Evolutionary conservation across 257 asterid genomes (phyloP).

Genomic region (Solanum etuberosum): DNA sequence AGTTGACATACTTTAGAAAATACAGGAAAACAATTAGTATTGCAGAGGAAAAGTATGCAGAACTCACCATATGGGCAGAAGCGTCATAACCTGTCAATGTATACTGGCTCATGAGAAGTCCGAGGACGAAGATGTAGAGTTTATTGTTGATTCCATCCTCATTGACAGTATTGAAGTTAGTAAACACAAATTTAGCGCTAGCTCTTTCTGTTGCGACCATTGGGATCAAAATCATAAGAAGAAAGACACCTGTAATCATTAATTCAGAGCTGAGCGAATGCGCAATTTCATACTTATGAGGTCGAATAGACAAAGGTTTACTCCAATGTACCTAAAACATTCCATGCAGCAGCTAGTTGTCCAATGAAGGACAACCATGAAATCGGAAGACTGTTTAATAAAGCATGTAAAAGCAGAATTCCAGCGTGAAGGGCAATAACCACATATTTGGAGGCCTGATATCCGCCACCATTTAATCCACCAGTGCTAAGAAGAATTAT

Average conservation of each 20-base stretch:
- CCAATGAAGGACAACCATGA: slow-evolving; percentile 71
- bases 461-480: slow-evolving; percentile 85
- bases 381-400: slow-evolving; percentile 79
- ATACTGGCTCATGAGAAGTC: slow-evolving; percentile 96
- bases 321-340: slow-evolving; percentile 45
- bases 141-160: slow-evolving; percentile 55
- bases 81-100: slow-evolving; percentile 88
- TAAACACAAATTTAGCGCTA: slow-evolving; percentile 69
- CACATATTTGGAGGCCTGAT: slow-evolving; percentile 69
- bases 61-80: slow-evolving; percentile 91
- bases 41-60: not conserved
- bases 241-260: slow-evolving; percentile 60
- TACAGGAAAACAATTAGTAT: not conserved
- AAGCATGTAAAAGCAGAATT: slow-evolving; percentile 59
- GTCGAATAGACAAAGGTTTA: not conserved
- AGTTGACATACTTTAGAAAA: not conserved
- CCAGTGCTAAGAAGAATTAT: slow-evolving; percentile 90
- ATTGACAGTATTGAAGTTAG: slow-evolving; percentile 71
- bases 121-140: slow-evolving; percentile 66
- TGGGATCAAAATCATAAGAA: slow-evolving; percentile 85
- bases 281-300: not conserved
- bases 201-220: slow-evolving; percentile 71
- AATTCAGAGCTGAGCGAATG: not conserved
- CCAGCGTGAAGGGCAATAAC: slow-evolving; percentile 72
- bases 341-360: slow-evolving; percentile 94